Evolutionary conservation across 176 grass and related monocot species (phyloP), one percentile per base, ranked within the genome.

Genomic region (Phragmites australis): DNA sequence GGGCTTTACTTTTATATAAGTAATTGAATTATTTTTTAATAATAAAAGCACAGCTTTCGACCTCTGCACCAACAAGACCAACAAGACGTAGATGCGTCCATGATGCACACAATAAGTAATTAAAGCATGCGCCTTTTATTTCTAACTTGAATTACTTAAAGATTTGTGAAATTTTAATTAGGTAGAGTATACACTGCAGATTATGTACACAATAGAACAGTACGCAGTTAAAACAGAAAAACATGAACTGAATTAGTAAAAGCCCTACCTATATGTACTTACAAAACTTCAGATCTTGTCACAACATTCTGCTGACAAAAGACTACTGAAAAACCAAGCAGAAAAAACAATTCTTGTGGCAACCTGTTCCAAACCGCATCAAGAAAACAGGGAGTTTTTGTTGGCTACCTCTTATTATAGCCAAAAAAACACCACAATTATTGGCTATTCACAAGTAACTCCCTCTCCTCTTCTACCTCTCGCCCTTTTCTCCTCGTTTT

Each of bases 401-500:
- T 83, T 72, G 43, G 81, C 50, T 50, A 47, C 51, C 31, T 26
- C 39, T 45, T 46, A 10, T 71, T 53, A 4, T n/a, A 65, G 42
- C 64, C 46, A 77, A 47, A 45, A n/a, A 27, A 18, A 29, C 63
- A 65, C 59, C 37, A 70, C 65, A 26, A 52, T 5, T 2, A 6
- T 62, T 70, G 15, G 7, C 67, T 65, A 60, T 88, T 88, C 61
- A 74, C 68, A 72, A 22, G 17, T 30, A 63, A 34, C 49, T 68
- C 61, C 65, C 54, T 31, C 45, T 42, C 70, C 68, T 67, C 52
- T 60, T 75, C 87, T 82, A 81, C 87, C 76, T 81, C 77, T 63
- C 27, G 31, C 71, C 45, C 82, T 76, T 80, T 29, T 80, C 87
- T 84, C 61, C 75, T 80, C 68, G 69, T 79, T 75, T 44, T 48